Conservation (phyloP, 345 rosid species). For the Arabidopsis suecica region DNA sequence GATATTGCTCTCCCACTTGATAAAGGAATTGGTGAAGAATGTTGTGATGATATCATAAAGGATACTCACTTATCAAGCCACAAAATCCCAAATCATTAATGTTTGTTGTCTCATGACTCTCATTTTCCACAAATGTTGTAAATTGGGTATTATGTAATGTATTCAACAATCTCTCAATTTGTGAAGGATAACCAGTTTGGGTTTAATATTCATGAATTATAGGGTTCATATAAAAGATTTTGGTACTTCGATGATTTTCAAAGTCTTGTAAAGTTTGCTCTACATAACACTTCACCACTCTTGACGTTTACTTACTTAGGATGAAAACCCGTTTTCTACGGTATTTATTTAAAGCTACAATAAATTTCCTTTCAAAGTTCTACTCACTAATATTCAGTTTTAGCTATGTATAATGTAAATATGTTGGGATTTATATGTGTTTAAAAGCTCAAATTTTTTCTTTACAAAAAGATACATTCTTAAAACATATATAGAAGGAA, state of each 20-base stretch:
- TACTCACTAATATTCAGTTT: too few relatives aligned
- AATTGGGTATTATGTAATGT: not conserved
- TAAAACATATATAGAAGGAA: not conserved
- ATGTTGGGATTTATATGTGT: not conserved
- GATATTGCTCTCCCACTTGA: slow-evolving; percentile 21
- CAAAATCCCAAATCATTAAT: not conserved
- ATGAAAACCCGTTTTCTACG: not conserved
- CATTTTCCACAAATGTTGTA: slow-evolving; percentile 14
- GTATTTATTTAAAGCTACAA: not conserved
- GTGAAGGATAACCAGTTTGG: not conserved
- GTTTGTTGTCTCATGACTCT: not conserved
- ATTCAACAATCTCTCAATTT: not conserved
- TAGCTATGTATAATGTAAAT: too few relatives aligned
- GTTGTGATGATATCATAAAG: not conserved
- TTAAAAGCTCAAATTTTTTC: not conserved
- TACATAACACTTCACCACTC: not conserved
- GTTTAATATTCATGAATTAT: not conserved
- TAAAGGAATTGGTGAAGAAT: not conserved
- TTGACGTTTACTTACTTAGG: not conserved
- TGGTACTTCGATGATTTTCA: slow-evolving; percentile 3
- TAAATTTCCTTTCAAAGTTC: too few relatives aligned
- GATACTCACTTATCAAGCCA: slow-evolving; percentile 3
- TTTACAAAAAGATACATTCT: not conserved
- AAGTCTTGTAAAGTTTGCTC: not conserved
- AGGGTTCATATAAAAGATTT: not conserved